Base-by-base conservation (phyloP, 345 rosid species). In the Streptanthus diversifolius region DNA sequence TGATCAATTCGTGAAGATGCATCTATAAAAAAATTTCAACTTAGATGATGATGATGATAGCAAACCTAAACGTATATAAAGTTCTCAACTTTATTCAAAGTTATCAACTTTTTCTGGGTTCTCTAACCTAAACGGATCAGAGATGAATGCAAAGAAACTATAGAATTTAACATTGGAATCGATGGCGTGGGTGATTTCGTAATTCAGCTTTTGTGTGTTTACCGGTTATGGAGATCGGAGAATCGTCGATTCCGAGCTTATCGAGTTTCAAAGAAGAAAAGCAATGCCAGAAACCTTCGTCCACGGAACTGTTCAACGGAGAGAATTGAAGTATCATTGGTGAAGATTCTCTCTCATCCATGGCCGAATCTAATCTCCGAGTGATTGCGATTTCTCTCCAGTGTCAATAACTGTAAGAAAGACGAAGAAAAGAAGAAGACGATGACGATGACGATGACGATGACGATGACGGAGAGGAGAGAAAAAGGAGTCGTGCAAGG, bases 241-340 rank as follows among this genome's bases (percentile, higher is more conserved):
- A 95, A 81, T 95, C 97, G 65, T 92, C 97, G 78, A 95, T 83
- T 74, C 98, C 88, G 29, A 90, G 72, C 74, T 86, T 82, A 79
- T 95, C 87, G 76, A 95, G 98, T 80, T 91, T 91, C 80, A 90
- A 32, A 71, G 91, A 88, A 69, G 97, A 91, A 63, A 92, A 81
- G 70, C 85, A 80, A 57, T 90, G 98, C 99, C 98, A 95, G 80
- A 95, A 91, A 66, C 97, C 92, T 75, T 95, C 98, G 49, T 92
- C 98, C 2, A 86, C 96, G 3, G 82, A 79, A 68, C 97, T 90
- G 76, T 87, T 85, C 59, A 91, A 83, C 22, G 92, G 89, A 17
- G 88, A 88, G 77, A 95, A 92, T 80, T 85, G 89, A 25, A 95
- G 93, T 10, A 87, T 65, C 15, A 1, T 1, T 4, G 86, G 58